These are phyloP conservation scores for Picea sitchensis DNA, from an alignment of 75 land plant genomes.

Conservation along the genomic window DNA sequence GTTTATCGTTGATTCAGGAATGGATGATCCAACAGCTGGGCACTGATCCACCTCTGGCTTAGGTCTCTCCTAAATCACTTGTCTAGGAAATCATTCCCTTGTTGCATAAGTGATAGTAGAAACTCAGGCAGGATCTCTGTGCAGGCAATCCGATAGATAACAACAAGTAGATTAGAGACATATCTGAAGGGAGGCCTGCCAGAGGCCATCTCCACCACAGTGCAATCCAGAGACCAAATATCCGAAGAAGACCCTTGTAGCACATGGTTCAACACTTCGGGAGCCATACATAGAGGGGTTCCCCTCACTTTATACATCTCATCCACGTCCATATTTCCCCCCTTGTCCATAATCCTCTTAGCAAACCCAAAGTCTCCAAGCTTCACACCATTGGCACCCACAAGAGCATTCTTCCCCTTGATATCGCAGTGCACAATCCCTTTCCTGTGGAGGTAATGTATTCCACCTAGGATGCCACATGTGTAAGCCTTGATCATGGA, in stretches of 20 bases:
- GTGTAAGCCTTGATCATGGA: constrained; percentile 22
- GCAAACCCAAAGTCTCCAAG: constrained; percentile 57
- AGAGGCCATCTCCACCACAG: no score
- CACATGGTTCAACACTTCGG: no score
- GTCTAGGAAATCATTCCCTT: constrained; percentile 20
- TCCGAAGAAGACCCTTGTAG: no score
- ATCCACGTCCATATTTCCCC: constrained; percentile 7
- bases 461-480: constrained; percentile 31
- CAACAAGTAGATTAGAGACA: no score
- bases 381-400: constrained; percentile 34
- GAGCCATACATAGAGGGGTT: no score
- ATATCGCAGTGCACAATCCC: constrained; percentile 67
- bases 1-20: constrained; percentile 6
- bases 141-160: no score
- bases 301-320: constrained; percentile 8
- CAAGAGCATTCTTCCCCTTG: constrained; percentile 52
- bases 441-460: constrained; percentile 26
- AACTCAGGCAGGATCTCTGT: neutral
- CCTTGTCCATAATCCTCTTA: constrained; percentile 17
- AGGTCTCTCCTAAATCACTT: constrained; percentile 28
- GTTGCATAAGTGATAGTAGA: constrained; percentile 12
- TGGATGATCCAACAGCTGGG: constrained; percentile 27
- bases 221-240: no score
- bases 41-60: constrained; percentile 13
- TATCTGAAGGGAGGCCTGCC: no score